These are phyloP conservation scores for Agaricales sp. DNA, from an alignment of 1,284 basidiomycete genomes.

Conservation along the genomic window DNA sequence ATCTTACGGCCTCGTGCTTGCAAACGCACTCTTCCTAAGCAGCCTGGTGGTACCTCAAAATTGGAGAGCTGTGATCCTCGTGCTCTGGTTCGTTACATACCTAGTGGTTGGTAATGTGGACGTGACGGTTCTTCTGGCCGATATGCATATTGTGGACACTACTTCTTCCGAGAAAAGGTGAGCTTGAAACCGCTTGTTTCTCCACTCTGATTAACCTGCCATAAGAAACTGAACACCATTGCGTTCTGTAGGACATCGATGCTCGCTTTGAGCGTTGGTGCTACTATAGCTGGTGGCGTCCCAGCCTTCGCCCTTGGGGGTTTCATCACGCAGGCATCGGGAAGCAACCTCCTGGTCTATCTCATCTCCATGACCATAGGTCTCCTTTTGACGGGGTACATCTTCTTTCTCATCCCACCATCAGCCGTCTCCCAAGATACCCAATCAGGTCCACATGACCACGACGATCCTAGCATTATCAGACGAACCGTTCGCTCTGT, in stretches of 20 bases:
- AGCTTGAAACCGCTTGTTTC: background rate
- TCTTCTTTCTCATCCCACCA: background rate
- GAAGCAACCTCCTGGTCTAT: background rate
- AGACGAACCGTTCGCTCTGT: background rate
- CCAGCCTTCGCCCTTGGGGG: background rate
- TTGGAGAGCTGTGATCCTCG: background rate
- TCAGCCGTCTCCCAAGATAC: background rate
- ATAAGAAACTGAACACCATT: background rate
- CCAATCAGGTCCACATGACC: background rate
- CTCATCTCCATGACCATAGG: background rate
- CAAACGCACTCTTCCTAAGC: background rate
- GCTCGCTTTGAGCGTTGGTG: background rate
- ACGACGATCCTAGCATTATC: background rate
- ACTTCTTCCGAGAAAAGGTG: background rate
- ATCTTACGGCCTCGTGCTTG: background rate
- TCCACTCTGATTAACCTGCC: no score
- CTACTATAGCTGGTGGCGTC: background rate
- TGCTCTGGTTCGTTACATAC: background rate
- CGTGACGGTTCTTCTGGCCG: background rate
- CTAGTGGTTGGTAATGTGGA: background rate
- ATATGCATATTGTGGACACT: background rate
- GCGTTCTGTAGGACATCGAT: background rate
- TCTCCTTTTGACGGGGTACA: background rate
- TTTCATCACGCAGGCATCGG: background rate
- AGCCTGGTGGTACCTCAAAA: background rate